These are phyloP conservation scores for Rhizophora apiculata DNA, from an alignment of 345 rosid genomes.

Conservation along the genomic window DNA sequence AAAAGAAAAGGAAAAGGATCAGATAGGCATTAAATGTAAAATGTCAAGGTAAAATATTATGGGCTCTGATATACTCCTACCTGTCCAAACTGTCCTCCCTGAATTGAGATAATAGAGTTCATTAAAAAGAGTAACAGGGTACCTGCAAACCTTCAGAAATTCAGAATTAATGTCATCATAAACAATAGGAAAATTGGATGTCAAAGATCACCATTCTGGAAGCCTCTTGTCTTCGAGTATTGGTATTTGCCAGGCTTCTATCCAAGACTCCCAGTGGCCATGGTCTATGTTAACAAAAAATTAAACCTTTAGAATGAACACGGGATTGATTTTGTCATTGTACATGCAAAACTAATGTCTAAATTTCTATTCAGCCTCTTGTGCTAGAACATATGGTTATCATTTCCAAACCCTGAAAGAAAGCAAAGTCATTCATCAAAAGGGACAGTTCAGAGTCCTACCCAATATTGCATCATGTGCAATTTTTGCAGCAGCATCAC, in stretches of 20 bases:
- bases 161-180: not conserved
- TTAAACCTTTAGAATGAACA: not conserved
- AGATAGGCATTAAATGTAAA: not conserved
- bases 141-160: slow-evolving; percentile 46
- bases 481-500: slow-evolving; percentile 75
- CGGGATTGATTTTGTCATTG: not conserved
- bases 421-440: not conserved
- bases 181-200: slow-evolving; percentile 6
- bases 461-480: slow-evolving; percentile 83
- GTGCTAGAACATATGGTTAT: not conserved
- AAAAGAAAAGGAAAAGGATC: not conserved
- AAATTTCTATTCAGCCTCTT: not conserved
- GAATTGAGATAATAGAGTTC: slow-evolving; percentile 94
- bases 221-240: slow-evolving; percentile 84
- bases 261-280: slow-evolving; percentile 70
- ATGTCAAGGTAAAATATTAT: not conserved
- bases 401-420: not conserved
- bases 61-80: slow-evolving; percentile 26
- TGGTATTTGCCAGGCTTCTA: slow-evolving; percentile 92
- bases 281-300: slow-evolving; percentile 46
- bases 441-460: slow-evolving; percentile 15
- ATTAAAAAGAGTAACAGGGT: slow-evolving; percentile 77
- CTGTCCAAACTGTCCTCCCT: slow-evolving; percentile 93
- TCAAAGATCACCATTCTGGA: slow-evolving; percentile 68
- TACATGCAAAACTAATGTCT: slow-evolving; percentile 1